phyloP scores from a whole-genome alignment of 345 rosid species.

The Bruguiera parviflora region DNA sequence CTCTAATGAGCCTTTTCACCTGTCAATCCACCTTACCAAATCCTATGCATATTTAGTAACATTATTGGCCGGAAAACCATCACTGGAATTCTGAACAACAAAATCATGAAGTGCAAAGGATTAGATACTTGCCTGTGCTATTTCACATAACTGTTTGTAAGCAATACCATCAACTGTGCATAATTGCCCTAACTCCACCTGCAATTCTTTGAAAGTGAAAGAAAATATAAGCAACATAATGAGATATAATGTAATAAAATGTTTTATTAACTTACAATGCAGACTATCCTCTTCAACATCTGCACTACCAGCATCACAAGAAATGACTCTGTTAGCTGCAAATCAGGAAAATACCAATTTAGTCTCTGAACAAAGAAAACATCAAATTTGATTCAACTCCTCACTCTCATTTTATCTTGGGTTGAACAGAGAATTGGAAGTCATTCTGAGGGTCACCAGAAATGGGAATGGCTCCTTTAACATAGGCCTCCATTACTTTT shows the following conservation, averaged over 20 bases:
- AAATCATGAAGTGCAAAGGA: neutral
- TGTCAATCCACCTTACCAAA: constrained; percentile 50
- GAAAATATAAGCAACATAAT: too few species aligned
- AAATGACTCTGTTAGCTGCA: constrained; percentile 87
- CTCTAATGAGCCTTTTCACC: constrained; percentile 50
- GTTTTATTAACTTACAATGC: neutral
- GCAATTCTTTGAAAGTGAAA: too few species aligned
- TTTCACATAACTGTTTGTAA: constrained; percentile 29
- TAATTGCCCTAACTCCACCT: too few species aligned
- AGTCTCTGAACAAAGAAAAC: neutral
- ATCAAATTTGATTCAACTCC: too few species aligned
- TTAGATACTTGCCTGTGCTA: constrained; percentile 49
- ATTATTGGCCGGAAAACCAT: constrained; percentile 10
- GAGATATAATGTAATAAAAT: too few species aligned
- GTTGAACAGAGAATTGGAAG: constrained; percentile 9
- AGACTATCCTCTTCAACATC: constrained; percentile 71
- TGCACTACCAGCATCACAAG: constrained; percentile 89
- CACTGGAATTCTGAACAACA: neutral
- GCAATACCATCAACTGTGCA: too few species aligned
- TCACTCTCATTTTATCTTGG: neutral
- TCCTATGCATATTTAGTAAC: constrained; percentile 54
- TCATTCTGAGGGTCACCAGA: constrained; percentile 97
- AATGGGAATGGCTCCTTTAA: constrained; percentile 75
- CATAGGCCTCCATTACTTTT: constrained; percentile 66
- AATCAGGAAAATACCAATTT: neutral